These are phyloP conservation scores for Patellifolia procumbens DNA, from an alignment of 179 eudicot species.

Conservation along the genomic window DNA sequence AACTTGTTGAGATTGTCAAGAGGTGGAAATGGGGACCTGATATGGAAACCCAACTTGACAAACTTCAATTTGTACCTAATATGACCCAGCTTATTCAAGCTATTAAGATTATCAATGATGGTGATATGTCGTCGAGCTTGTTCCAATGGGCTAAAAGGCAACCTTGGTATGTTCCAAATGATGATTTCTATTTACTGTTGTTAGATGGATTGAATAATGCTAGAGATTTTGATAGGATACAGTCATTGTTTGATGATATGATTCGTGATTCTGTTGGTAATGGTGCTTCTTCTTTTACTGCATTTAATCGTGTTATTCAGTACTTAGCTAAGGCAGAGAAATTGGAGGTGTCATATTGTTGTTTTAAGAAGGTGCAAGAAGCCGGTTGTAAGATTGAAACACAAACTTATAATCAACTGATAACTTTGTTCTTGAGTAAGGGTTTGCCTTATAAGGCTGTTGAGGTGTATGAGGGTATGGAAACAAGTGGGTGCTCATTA, in stretches of 20 bases:
- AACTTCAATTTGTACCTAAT: constrained; percentile 84
- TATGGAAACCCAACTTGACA: constrained; percentile 88
- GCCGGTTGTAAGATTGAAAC: constrained; percentile 67
- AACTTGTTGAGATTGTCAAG: constrained; percentile 79
- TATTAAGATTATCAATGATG: constrained; percentile 60
- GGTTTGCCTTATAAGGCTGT: constrained; percentile 95
- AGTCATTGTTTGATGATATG: constrained; percentile 76
- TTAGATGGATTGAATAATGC: constrained; percentile 68
- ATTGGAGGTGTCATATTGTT: constrained; percentile 83
- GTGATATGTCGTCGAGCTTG: constrained; percentile 61
- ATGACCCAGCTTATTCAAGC: constrained; percentile 81
- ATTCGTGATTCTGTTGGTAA: constrained; percentile 54
- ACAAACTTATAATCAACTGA: constrained; percentile 65
- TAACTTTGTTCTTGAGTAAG: constrained; percentile 73
- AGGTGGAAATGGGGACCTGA: constrained; percentile 99
- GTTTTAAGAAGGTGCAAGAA: constrained; percentile 89
- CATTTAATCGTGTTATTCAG: constrained; percentile 81
- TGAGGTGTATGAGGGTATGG: constrained; percentile 92
- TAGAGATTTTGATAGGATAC: constrained; percentile 79
- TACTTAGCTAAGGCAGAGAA: constrained; percentile 88
- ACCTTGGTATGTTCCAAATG: constrained; percentile 69
- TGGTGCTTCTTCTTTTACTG: constrained; percentile 44
- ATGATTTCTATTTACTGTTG: constrained; percentile 65
- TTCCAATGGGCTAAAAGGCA: constrained; percentile 94
- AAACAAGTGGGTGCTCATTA: constrained; percentile 61